Conservation (phyloP, 164 flowering plant genomes). For the Berberis vulgaris region DNA sequence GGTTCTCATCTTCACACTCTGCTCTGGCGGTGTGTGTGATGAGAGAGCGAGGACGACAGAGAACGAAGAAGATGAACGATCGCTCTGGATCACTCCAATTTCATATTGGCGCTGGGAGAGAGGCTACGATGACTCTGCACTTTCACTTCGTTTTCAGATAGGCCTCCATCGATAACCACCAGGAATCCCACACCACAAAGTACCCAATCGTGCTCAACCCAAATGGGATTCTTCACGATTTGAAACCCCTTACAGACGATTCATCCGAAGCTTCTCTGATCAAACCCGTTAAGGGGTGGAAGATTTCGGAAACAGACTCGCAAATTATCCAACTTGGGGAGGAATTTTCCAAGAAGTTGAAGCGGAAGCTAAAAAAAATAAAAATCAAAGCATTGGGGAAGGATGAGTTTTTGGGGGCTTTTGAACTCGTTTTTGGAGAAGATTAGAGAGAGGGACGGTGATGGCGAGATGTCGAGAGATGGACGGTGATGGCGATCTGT, state of each 20-base stretch:
- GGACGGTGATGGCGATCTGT: too few relatives aligned
- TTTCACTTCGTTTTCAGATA: constrained; percentile 33
- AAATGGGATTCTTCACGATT: constrained; percentile 13
- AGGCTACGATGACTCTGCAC: constrained; percentile 49
- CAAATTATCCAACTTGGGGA: constrained; percentile 28
- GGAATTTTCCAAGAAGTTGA: constrained; percentile 32
- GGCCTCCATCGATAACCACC: constrained; percentile 27
- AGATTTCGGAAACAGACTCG: constrained; percentile 38
- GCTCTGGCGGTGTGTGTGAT: too few relatives aligned
- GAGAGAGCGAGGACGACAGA: too few relatives aligned
- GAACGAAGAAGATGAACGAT: too few relatives aligned
- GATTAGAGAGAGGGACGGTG: constrained; percentile 20
- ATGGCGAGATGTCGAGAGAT: neutral
- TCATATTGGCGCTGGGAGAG: neutral
- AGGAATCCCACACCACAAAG: neutral
- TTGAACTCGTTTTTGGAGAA: constrained; percentile 45
- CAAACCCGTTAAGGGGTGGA: constrained; percentile 51
- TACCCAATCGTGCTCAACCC: constrained; percentile 5
- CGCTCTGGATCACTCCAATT: neutral
- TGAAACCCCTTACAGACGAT: constrained; percentile 40
- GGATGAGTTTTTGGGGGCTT: constrained; percentile 27
- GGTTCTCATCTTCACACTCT: too few relatives aligned
- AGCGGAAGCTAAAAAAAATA: constrained; percentile 42
- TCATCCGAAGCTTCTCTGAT: constrained; percentile 21
- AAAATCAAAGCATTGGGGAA: constrained; percentile 13